Evolutionary conservation across 345 rosid genomes (phyloP), one percentile per base, ranked within the genome.

Genomic region (Erodium maritimum): DNA sequence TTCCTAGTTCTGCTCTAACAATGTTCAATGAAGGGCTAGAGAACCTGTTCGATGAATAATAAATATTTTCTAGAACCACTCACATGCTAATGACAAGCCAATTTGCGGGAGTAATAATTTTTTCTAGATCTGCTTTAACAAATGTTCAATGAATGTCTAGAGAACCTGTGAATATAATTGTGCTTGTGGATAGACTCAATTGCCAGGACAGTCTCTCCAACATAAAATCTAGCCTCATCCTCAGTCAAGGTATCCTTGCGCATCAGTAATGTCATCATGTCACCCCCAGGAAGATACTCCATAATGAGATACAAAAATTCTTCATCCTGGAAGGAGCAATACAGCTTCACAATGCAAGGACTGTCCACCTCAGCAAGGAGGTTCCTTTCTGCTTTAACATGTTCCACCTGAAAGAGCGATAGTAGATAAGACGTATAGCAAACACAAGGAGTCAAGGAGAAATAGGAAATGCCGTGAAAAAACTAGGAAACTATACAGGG

Each of bases 201-300:
- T 42, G 97, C 95, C 70, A 91, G 74, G 62, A 88, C 85, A 69
- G 88, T 80, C 68, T 91, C 90, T 57, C 95, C 91, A 68, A 91
- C 75, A 72, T 88, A 91, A 75, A 91, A 91, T 71, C 84, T 82
- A 66, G 97, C 89, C 57, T 88, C 96, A 1, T 77, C 80, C 71
- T 91, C 97, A 29, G 97, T 91, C 76, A 91, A 80, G 65, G 90
- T 88, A 78, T 91, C 96, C 73, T 91, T 96, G 69, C 96, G 79
- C 73, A 88, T 91, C 60, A 88, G 74, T 76, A 91, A 84, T 61
- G 95, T 88, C 96, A 88, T 91, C 69, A 91, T 73, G 67, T 91
- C 97, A 58, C 96, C 97, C 69, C 97, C 96, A 67, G 96, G 90
- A 56, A 91, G 73, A 77, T 88, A 91, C 75, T 88, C 97, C 97